Percentiles rank a stretch among this genome's conserved stretches.
Conservation (phyloP, 1,284 basidiomycete species). For the Marasmius fiardii region DNA sequence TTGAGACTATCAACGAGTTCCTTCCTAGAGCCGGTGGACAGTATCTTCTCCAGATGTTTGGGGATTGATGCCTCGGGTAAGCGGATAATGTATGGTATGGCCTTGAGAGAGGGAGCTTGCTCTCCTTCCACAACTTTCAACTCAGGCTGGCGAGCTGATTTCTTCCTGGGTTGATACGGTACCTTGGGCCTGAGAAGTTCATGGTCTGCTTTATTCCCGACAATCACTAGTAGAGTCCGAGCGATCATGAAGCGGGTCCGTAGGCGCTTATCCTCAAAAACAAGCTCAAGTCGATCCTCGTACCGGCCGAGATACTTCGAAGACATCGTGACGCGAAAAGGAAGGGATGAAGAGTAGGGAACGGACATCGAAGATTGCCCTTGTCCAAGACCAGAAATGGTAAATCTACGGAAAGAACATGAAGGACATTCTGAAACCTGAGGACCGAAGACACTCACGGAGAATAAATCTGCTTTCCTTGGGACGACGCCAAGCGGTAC, state of each 20-base stretch:
- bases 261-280: conserved; percentile 37
- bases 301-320: conserved; percentile 42
- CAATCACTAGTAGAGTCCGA: conserved; percentile 35
- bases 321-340: conserved; percentile 31
- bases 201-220: conserved; percentile 44
- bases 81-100: conserved; percentile 28
- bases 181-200: conserved; percentile 44
- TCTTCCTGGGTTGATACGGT: conserved; percentile 49
- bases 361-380: conserved; percentile 17
- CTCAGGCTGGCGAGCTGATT: conserved; percentile 35
- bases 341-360: conserved; percentile 23
- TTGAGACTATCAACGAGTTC: conserved; percentile 24
- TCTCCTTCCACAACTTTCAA: conserved; percentile 42
- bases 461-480: conserved; percentile 23
- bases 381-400: conserved; percentile 14
- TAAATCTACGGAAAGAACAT: background rate
- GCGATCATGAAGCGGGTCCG: conserved; percentile 41
- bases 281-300: conserved; percentile 41
- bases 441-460: conserved; percentile 17
- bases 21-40: conserved; percentile 24
- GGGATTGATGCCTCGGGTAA: conserved; percentile 41
- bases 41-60: conserved; percentile 23
- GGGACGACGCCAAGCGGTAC: conserved; percentile 30
- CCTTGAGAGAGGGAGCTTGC: conserved; percentile 24
- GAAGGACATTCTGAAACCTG: background rate